Percentiles rank a stretch among this genome's conserved stretches.
Evolutionary conservation across 2,329 filamentous ascomycete genomes (phyloP).

Genomic region (Exophiala viscosa): DNA sequence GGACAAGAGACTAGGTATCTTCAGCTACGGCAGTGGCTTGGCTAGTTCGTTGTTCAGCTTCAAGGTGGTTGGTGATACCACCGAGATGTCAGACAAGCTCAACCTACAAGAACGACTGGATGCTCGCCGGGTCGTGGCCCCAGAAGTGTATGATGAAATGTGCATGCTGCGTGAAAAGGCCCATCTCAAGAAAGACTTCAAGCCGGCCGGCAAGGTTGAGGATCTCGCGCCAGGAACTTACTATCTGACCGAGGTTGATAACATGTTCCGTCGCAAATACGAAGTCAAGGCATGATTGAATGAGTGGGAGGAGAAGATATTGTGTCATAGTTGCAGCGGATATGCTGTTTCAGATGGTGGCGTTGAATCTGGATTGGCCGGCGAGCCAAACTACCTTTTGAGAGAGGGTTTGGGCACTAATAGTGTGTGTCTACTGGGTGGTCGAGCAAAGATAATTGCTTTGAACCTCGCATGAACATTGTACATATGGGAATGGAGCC

Average conservation of each 20-base stretch:
- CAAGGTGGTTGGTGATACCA: slow-evolving; percentile 64
- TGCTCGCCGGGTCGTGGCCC: slow-evolving; percentile 62
- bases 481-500: slow-evolving; percentile 19
- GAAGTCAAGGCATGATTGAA: slow-evolving; percentile 63
- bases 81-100: slow-evolving; percentile 63
- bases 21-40: slow-evolving; percentile 76
- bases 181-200: slow-evolving; percentile 76
- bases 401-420: slow-evolving; percentile 9
- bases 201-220: slow-evolving; percentile 64
- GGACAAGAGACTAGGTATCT: slow-evolving; percentile 70
- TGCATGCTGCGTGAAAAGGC: slow-evolving; percentile 78
- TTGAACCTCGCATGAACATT: slow-evolving; percentile 9
- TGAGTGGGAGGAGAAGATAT: not conserved
- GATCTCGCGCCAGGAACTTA: slow-evolving; percentile 66
- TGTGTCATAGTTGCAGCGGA: slow-evolving; percentile 19
- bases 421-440: slow-evolving; percentile 10
- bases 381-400: slow-evolving; percentile 8
- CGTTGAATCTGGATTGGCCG: slow-evolving; percentile 19
- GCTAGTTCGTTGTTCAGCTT: slow-evolving; percentile 70
- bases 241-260: slow-evolving; percentile 76
- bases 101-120: slow-evolving; percentile 67
- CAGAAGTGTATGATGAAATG: slow-evolving; percentile 73
- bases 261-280: slow-evolving; percentile 82
- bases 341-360: slow-evolving; percentile 19
- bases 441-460: not conserved